These are phyloP conservation scores for Massarina eburnea DNA, from an alignment of 2,329 filamentous ascomycete species.

Conservation along the genomic window DNA sequence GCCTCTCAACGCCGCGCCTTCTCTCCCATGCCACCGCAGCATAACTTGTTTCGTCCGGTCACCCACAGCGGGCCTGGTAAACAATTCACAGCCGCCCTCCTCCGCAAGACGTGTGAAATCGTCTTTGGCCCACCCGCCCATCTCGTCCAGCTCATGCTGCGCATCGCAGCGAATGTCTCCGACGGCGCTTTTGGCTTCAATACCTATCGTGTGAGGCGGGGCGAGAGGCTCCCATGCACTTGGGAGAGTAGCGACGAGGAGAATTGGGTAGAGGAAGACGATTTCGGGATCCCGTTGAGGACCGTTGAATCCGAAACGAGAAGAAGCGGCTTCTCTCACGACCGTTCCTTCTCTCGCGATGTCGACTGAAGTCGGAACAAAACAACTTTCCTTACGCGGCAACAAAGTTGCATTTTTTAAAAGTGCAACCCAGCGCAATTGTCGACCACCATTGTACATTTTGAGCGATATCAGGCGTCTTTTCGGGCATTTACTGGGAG, in stretches of 20 bases:
- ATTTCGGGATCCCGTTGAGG: conserved; percentile 55
- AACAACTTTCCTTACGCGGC: too few relatives aligned
- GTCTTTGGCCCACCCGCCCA: conserved; percentile 79
- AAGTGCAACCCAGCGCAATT: too few relatives aligned
- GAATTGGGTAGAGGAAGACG: conserved; percentile 57
- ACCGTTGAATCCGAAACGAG: conserved; percentile 25
- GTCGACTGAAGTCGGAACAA: conserved; percentile 24
- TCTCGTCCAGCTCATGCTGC: conserved; percentile 76
- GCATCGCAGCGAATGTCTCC: conserved; percentile 75
- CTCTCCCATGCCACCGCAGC: conserved; percentile 68
- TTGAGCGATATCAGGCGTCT: conserved; percentile 2
- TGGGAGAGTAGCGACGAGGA: conserved; percentile 60
- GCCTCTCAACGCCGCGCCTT: conserved; percentile 61
- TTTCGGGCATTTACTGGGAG: conserved; percentile 8
- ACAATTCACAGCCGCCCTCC: conserved; percentile 57
- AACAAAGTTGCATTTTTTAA: too few relatives aligned
- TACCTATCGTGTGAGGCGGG: conserved; percentile 33
- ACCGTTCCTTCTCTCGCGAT: too few relatives aligned
- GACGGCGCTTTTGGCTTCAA: conserved; percentile 43
- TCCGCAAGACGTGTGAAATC: conserved; percentile 76
- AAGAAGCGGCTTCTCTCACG: conserved; percentile 24
- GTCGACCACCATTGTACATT: background rate
- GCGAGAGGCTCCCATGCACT: conserved; percentile 51
- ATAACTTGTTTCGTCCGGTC: conserved; percentile 63
- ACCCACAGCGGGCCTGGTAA: conserved; percentile 42